These are phyloP conservation scores for Sambucus nigra DNA, from an alignment of 129 eudicot species.

Conservation along the genomic window DNA sequence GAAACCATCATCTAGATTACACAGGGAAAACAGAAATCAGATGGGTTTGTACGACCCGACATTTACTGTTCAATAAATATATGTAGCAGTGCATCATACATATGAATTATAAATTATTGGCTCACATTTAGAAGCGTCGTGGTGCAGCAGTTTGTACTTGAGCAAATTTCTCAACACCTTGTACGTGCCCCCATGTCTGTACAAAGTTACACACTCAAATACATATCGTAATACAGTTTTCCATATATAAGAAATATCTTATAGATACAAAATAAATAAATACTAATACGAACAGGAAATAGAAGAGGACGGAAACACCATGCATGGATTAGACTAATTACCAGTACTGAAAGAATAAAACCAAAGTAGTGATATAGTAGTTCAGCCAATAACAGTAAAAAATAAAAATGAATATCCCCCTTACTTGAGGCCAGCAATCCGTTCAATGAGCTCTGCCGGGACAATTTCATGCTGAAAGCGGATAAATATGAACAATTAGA, in stretches of 20 bases:
- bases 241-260: too few species aligned
- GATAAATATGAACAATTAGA: neutral
- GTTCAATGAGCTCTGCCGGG: slow-evolving; percentile 68
- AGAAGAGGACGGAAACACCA: neutral
- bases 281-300: neutral
- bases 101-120: neutral
- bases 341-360: neutral
- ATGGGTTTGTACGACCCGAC: neutral
- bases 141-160: slow-evolving; percentile 85
- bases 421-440: slow-evolving; percentile 92
- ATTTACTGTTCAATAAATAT: neutral
- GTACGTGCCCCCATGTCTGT: slow-evolving; percentile 93
- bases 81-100: neutral
- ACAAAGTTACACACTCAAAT: neutral
- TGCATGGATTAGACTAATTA: neutral
- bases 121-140: slow-evolving; percentile 86
- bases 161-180: slow-evolving; percentile 90
- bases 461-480: slow-evolving; percentile 88
- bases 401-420: neutral
- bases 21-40: neutral
- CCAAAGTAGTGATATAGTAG: neutral
- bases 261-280: neutral
- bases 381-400: neutral
- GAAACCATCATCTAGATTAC: slow-evolving; percentile 74
- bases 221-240: neutral